A percentile compares a stretch with the other conserved stretches of the same genome.
Evolutionary conservation across 805 yeast genomes (phyloP).

Genomic region (Scheffersomyces ergatensis): DNA sequence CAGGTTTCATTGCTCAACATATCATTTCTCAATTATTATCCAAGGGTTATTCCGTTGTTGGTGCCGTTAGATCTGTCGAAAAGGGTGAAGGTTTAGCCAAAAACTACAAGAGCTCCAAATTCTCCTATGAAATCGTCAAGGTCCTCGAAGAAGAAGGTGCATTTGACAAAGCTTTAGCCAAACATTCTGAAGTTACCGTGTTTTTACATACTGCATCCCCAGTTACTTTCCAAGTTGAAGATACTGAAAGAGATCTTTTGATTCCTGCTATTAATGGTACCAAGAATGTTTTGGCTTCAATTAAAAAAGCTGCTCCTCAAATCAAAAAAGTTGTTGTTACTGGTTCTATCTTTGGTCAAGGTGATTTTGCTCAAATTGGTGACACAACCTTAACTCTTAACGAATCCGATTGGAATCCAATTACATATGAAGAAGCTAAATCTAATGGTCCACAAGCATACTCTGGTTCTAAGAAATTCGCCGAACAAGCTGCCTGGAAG

Average conservation of each 20-base stretch:
- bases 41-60: slow-evolving; percentile 44
- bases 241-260: slow-evolving; percentile 49
- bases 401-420: slow-evolving; percentile 37
- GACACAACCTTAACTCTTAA: slow-evolving; percentile 23
- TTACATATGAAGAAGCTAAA: slow-evolving; percentile 26
- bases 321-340: slow-evolving; percentile 43
- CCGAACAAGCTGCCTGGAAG: slow-evolving; percentile 31
- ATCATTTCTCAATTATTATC: slow-evolving; percentile 37
- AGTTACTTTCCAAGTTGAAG: slow-evolving; percentile 39
- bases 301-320: slow-evolving; percentile 37
- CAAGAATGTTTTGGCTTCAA: slow-evolving; percentile 46
- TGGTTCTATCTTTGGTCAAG: slow-evolving; percentile 52
- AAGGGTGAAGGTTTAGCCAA: slow-evolving; percentile 37
- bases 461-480: slow-evolving; percentile 20
- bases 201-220: slow-evolving; percentile 65
- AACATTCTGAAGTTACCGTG: slow-evolving; percentile 47
- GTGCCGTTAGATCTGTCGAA: slow-evolving; percentile 44
- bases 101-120: slow-evolving; percentile 14
- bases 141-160: slow-evolving; percentile 45
- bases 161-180: slow-evolving; percentile 42
- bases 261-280: slow-evolving; percentile 60
- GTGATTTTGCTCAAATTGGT: slow-evolving; percentile 15
- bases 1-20: slow-evolving; percentile 54
- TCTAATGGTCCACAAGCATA: slow-evolving; percentile 10
- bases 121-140: slow-evolving; percentile 42